These are phyloP conservation scores for Hypericum perforatum DNA, from an alignment of 345 rosid species.

Conservation along the genomic window DNA sequence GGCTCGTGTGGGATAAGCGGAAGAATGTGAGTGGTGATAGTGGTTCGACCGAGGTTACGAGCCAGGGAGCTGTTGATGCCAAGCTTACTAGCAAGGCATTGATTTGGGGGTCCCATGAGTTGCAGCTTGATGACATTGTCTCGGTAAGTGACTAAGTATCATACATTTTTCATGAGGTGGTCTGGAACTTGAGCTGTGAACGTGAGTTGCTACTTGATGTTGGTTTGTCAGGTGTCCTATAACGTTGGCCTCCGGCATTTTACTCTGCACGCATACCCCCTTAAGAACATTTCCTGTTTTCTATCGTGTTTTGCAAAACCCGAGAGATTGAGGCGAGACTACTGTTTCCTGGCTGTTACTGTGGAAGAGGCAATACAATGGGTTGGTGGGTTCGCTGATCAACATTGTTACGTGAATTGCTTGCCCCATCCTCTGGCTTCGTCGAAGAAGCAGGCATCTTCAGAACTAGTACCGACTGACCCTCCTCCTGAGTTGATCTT, in stretches of 20 bases:
- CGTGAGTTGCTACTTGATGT: background rate
- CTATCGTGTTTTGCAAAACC: conserved; percentile 70
- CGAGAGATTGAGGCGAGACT: conserved; percentile 68
- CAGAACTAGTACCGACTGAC: conserved; percentile 63
- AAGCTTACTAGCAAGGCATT: conserved; percentile 80
- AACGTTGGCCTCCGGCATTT: conserved; percentile 79
- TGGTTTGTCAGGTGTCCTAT: conserved; percentile 58
- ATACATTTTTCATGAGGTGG: background rate
- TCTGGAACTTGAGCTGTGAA: background rate
- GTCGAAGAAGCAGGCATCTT: conserved; percentile 84
- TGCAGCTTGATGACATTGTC: conserved; percentile 63
- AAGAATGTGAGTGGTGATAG: conserved; percentile 31
- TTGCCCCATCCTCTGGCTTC: conserved; percentile 86
- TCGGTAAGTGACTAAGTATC: conserved; percentile 46
- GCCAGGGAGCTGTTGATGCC: conserved; percentile 48
- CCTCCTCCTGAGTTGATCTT: conserved; percentile 87
- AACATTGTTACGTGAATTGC: conserved; percentile 79
- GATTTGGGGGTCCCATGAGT: conserved; percentile 69
- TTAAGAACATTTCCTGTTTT: conserved; percentile 52
- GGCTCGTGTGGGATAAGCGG: conserved; percentile 66
- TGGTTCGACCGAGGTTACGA: conserved; percentile 27
- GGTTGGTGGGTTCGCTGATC: conserved; percentile 98
- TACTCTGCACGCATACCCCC: conserved; percentile 77
- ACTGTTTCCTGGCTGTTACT: conserved; percentile 63
- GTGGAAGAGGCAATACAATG: conserved; percentile 86